These are phyloP conservation scores for Luffa aegyptiaca DNA, from an alignment of 306 rosid species.

Conservation along the genomic window DNA sequence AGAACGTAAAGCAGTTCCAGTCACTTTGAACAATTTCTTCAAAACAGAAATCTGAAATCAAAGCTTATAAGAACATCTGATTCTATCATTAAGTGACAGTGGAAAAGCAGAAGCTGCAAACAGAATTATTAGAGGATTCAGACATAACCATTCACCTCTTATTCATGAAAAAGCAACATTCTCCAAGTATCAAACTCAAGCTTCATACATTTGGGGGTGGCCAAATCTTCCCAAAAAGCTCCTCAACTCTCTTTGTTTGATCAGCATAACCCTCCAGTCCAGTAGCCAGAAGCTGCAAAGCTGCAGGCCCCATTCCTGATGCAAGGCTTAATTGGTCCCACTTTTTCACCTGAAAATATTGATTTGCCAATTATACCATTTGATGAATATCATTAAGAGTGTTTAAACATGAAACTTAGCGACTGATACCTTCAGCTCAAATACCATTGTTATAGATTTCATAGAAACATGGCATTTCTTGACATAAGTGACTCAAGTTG, in stretches of 20 bases:
- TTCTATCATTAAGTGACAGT: not conserved
- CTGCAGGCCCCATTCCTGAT: conserved; percentile 76
- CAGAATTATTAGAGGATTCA: not conserved
- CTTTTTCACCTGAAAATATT: conserved; percentile 46
- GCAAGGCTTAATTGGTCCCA: conserved; percentile 78
- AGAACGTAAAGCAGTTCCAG: not conserved
- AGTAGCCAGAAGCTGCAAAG: conserved; percentile 67
- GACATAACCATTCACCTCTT: not conserved
- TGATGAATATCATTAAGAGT: not conserved
- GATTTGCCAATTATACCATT: not conserved
- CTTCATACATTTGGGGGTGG: conserved; percentile 93
- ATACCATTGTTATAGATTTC: not conserved
- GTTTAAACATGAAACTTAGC: not conserved
- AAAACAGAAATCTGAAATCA: not conserved
- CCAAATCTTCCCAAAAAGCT: conserved; percentile 77
- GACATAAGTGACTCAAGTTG: not conserved
- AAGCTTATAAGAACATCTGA: not conserved
- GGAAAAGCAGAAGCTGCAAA: not conserved
- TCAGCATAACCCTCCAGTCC: conserved; percentile 77
- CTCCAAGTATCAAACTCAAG: not conserved
- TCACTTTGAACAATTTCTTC: not conserved
- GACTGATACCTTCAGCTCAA: not conserved
- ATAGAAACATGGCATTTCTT: not conserved
- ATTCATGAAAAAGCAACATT: not conserved
- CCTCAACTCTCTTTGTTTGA: conserved; percentile 83